phyloP scores from a whole-genome alignment of 139 green algal genomes.

The Yamagishiella unicocca region DNA sequence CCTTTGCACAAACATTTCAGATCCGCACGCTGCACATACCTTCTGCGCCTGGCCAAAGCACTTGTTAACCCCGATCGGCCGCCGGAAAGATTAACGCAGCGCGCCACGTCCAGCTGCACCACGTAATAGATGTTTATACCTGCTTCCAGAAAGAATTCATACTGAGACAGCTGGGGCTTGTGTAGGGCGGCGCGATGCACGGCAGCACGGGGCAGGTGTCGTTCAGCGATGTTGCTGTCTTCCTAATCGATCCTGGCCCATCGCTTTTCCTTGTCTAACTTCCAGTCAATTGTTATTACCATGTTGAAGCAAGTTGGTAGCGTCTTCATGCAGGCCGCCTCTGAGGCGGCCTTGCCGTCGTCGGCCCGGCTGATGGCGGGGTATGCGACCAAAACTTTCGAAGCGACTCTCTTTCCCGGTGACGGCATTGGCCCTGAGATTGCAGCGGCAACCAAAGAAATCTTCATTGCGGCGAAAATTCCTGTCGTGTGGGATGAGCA shows the following conservation, averaged over 20 bases:
- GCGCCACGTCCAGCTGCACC: too few relatives aligned
- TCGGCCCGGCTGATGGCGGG: conserved; percentile 19
- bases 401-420: conserved; percentile 81
- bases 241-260: neutral
- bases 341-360: neutral
- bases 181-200: neutral
- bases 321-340: neutral
- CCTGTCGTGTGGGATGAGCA: conserved; percentile 96
- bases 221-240: neutral
- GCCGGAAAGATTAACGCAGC: neutral
- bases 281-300: neutral
- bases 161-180: too few relatives aligned
- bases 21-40: neutral
- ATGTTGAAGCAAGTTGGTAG: conserved; percentile 40
- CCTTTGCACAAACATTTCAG: too few relatives aligned
- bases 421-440: conserved; percentile 97
- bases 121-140: too few relatives aligned
- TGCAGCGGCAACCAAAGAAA: conserved; percentile 79
- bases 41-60: neutral
- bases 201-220: neutral
- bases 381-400: conserved; percentile 53
- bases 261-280: neutral
- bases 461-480: conserved; percentile 86
- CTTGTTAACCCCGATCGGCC: neutral
- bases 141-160: too few relatives aligned